phyloP scores from a whole-genome alignment of 2,329 filamentous ascomycete species.

The Apiospora phragmitis region DNA sequence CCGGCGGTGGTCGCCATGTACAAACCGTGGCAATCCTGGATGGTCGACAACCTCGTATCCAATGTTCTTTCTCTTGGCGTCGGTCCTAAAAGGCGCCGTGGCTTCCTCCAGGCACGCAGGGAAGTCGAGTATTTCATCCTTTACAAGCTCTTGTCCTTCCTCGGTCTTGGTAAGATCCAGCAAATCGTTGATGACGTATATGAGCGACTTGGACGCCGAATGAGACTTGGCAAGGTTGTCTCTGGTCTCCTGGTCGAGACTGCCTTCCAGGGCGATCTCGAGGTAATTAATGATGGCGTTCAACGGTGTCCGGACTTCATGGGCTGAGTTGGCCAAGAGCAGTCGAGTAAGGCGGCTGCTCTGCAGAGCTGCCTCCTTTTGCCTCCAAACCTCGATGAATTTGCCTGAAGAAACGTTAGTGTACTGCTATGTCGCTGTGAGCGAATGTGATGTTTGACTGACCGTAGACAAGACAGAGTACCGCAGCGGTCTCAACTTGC shows the following conservation, averaged over 20 bases:
- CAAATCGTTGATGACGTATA: constrained; percentile 92
- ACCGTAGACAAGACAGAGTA: constrained; percentile 84
- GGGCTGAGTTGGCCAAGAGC: constrained; percentile 82
- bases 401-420: constrained; percentile 42
- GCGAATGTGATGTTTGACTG: constrained; percentile 35
- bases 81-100: constrained; percentile 69
- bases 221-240: constrained; percentile 84
- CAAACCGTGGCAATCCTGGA: constrained; percentile 66
- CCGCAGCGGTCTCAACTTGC: constrained; percentile 84
- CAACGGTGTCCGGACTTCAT: constrained; percentile 86
- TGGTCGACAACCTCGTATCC: constrained; percentile 68
- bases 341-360: constrained; percentile 78
- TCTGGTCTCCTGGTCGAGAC: constrained; percentile 76
- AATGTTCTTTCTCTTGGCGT: constrained; percentile 75
- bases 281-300: constrained; percentile 96
- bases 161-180: constrained; percentile 87
- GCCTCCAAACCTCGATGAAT: constrained; percentile 91
- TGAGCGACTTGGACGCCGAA: constrained; percentile 87
- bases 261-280: constrained; percentile 84
- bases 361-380: constrained; percentile 83
- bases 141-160: constrained; percentile 75
- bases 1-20: constrained; percentile 77
- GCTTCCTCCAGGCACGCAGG: constrained; percentile 72
- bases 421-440: neutral
- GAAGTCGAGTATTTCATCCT: constrained; percentile 79